Conservation (phyloP, 2,329 filamentous ascomycete species). For the Capronia americana region DNA sequence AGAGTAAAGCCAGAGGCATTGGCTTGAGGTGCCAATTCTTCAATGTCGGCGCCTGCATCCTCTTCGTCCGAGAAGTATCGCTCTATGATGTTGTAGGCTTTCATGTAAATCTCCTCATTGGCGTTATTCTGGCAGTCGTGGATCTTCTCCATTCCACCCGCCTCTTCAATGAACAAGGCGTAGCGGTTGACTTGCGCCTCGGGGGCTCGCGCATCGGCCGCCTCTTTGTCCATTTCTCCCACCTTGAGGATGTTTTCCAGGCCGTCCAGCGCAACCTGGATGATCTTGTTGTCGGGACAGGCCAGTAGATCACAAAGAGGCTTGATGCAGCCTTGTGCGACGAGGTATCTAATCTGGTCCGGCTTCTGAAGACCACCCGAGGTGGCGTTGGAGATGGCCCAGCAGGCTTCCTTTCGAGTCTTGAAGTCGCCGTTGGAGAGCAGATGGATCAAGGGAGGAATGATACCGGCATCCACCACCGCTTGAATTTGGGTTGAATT, state of each 20-base stretch:
- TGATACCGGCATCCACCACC: conserved; percentile 95
- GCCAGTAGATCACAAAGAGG: conserved; percentile 92
- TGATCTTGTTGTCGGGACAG: conserved; percentile 99
- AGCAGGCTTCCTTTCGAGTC: conserved; percentile 98
- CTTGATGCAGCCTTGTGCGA: conserved; percentile 93
- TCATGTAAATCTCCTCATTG: conserved; percentile 99
- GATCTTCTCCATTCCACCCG: conserved; percentile 99
- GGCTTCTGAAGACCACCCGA: conserved; percentile 98
- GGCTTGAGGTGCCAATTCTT: conserved; percentile 75
- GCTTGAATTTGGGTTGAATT: conserved; percentile 98
- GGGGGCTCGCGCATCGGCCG: conserved; percentile 69
- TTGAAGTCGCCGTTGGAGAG: conserved; percentile 97
- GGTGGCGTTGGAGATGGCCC: conserved; percentile 98
- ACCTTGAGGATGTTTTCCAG: conserved; percentile 99
- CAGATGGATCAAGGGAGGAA: conserved; percentile 93
- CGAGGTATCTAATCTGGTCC: conserved; percentile 95
- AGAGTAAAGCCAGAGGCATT: conserved; percentile 77
- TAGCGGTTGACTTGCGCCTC: conserved; percentile 89
- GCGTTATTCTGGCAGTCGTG: conserved; percentile 99
- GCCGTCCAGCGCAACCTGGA: conserved; percentile 95
- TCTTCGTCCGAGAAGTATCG: conserved; percentile 99
- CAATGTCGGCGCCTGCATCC: conserved; percentile 76
- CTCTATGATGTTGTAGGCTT: conserved; percentile 99
- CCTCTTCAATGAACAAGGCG: conserved; percentile 97
- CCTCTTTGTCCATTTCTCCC: conserved; percentile 96